These are phyloP conservation scores for Fusarium udum DNA, from an alignment of 2,329 filamentous ascomycete species.

Conservation along the genomic window DNA sequence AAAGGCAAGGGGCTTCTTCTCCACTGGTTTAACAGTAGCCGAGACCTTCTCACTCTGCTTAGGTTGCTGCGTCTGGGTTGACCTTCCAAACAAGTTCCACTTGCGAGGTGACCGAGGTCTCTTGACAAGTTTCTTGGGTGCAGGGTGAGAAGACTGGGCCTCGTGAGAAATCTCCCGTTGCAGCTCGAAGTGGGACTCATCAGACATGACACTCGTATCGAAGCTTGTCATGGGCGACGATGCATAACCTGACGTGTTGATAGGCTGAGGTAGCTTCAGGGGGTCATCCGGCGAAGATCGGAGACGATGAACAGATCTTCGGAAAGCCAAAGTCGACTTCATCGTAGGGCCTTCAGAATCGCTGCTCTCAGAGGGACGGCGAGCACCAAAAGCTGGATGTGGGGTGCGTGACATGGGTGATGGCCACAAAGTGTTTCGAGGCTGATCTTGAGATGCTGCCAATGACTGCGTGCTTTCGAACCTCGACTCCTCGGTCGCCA, in stretches of 20 bases:
- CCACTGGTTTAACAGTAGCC: conserved; percentile 59
- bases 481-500: conserved; percentile 52
- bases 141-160: conserved; percentile 40
- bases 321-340: conserved; percentile 63
- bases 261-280: conserved; percentile 62
- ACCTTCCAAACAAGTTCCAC: conserved; percentile 71
- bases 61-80: conserved; percentile 54
- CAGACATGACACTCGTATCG: conserved; percentile 66
- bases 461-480: conserved; percentile 51
- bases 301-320: conserved; percentile 64
- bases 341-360: conserved; percentile 60
- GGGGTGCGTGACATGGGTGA: conserved; percentile 59
- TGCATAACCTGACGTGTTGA: conserved; percentile 55
- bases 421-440: conserved; percentile 61
- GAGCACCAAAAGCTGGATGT: conserved; percentile 37
- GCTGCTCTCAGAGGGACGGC: conserved; percentile 65
- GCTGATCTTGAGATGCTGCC: conserved; percentile 51
- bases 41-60: conserved; percentile 56
- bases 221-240: conserved; percentile 65
- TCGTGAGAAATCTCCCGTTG: conserved; percentile 50
- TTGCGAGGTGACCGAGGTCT: conserved; percentile 64
- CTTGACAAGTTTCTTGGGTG: conserved; percentile 66
- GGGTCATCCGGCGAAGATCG: conserved; percentile 55
- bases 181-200: conserved; percentile 61
- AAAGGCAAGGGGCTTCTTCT: conserved; percentile 64